These are phyloP conservation scores for Tardiomyces blankii DNA, from an alignment of 1,139 yeast genomes.

Conservation along the genomic window DNA sequence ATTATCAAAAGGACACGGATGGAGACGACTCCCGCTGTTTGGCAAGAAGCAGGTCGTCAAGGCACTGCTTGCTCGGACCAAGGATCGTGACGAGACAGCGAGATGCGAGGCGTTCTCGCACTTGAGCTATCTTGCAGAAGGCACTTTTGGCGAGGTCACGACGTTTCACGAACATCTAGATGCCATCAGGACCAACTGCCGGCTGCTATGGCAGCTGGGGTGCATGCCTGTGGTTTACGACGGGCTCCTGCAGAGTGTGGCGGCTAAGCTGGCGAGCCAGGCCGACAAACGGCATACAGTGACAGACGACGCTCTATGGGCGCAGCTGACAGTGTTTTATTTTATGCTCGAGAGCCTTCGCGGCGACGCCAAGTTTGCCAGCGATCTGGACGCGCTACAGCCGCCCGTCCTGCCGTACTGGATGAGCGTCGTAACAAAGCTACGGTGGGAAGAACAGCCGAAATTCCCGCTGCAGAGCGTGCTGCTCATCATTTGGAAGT, in stretches of 20 bases:
- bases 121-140: constrained; percentile 30
- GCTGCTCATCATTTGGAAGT: constrained; percentile 45
- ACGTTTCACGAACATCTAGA: constrained; percentile 30
- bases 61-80: background rate
- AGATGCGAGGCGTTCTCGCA: constrained; percentile 4
- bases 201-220: constrained; percentile 14
- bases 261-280: constrained; percentile 1
- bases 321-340: constrained; percentile 44
- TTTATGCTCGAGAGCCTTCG: constrained; percentile 32
- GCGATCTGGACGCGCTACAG: constrained; percentile 23
- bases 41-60: constrained; percentile 1
- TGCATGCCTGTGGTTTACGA: constrained; percentile 14
- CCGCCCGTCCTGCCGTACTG: constrained; percentile 34
- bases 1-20: background rate
- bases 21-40: background rate
- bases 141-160: constrained; percentile 28
- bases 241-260: constrained; percentile 4
- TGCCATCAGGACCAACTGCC: constrained; percentile 24
- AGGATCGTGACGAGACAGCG: constrained; percentile 2
- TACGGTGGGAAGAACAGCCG: constrained; percentile 42
- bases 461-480: constrained; percentile 33
- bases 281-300: constrained; percentile 9
- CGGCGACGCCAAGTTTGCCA: constrained; percentile 15
- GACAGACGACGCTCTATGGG: constrained; percentile 22
- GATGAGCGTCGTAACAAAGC: constrained; percentile 44